Percentiles rank a stretch among this genome's conserved stretches.
phyloP scores from a whole-genome alignment of 768 basidiomycete species.

The Tricholoma furcatifolium region DNA sequence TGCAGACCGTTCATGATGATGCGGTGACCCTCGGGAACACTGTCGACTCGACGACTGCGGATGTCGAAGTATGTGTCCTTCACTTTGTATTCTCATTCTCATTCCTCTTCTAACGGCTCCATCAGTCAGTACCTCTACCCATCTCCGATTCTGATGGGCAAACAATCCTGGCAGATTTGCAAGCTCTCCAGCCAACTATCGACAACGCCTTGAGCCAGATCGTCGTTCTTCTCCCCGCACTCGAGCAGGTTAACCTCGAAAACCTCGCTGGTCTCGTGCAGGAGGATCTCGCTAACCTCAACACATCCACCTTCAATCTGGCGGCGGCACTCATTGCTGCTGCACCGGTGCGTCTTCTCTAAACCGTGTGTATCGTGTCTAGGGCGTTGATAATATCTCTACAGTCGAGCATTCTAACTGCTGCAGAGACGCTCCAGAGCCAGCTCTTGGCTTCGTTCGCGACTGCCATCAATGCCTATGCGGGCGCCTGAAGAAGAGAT shows the following conservation, averaged over 20 bases:
- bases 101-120: not conserved
- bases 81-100: not conserved
- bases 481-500: too few species aligned
- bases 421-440: too few species aligned
- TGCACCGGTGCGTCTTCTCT: conserved; percentile 13
- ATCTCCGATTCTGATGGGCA: conserved; percentile 25
- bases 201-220: conserved; percentile 20
- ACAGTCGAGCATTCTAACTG: too few species aligned
- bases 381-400: too few species aligned
- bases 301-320: conserved; percentile 19
- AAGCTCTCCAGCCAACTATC: conserved; percentile 27
- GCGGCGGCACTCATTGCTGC: conserved; percentile 22
- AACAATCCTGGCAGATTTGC: conserved; percentile 20
- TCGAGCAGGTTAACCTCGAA: conserved; percentile 27
- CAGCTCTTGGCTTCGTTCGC: too few species aligned
- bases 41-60: conserved; percentile 25
- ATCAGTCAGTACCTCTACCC: conserved; percentile 9
- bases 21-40: conserved; percentile 20
- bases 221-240: conserved; percentile 24
- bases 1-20: conserved; percentile 30
- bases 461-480: too few species aligned
- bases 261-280: conserved; percentile 28
- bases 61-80: conserved; percentile 21
- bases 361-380: too few species aligned
- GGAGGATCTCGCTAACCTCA: conserved; percentile 26